These are phyloP conservation scores for Pseudovirgaria hyperparasitica DNA, from an alignment of 2,329 filamentous ascomycete genomes.

Conservation along the genomic window DNA sequence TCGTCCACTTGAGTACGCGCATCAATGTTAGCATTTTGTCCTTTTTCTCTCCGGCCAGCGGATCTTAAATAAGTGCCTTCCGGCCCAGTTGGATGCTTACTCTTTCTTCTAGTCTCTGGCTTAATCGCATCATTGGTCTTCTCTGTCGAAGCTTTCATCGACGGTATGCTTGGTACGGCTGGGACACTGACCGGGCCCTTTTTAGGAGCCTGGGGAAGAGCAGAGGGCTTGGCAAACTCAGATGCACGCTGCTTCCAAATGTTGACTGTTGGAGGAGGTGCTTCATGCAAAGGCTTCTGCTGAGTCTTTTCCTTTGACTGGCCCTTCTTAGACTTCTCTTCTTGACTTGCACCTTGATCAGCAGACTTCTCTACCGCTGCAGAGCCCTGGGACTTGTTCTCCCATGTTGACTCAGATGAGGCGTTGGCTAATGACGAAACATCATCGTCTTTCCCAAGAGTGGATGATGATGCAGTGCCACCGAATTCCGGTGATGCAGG, in stretches of 20 bases:
- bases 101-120: constrained; percentile 12
- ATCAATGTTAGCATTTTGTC: constrained; percentile 9
- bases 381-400: constrained; percentile 49
- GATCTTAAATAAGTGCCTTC: constrained; percentile 3
- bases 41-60: constrained; percentile 11
- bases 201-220: constrained; percentile 27
- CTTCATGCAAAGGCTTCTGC: constrained; percentile 57
- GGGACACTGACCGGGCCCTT: constrained; percentile 4
- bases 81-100: constrained; percentile 4
- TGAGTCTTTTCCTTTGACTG: constrained; percentile 35
- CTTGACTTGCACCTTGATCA: constrained; percentile 36
- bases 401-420: constrained; percentile 54
- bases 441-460: constrained; percentile 47
- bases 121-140: constrained; percentile 4
- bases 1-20: constrained; percentile 17
- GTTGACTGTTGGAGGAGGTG: constrained; percentile 73
- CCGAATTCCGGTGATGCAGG: constrained; percentile 42
- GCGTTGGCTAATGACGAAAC: constrained; percentile 49
- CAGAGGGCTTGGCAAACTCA: constrained; percentile 42
- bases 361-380: constrained; percentile 51
- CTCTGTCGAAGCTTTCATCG: constrained; percentile 10
- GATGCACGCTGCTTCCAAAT: constrained; percentile 74
- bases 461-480: constrained; percentile 39
- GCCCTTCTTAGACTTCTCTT: constrained; percentile 39
- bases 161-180: constrained; percentile 4